Percentiles rank a stretch among this genome's conserved stretches.
Evolutionary conservation across 2,329 filamentous ascomycete species (phyloP).

Genomic region (Zalaria obscura): DNA sequence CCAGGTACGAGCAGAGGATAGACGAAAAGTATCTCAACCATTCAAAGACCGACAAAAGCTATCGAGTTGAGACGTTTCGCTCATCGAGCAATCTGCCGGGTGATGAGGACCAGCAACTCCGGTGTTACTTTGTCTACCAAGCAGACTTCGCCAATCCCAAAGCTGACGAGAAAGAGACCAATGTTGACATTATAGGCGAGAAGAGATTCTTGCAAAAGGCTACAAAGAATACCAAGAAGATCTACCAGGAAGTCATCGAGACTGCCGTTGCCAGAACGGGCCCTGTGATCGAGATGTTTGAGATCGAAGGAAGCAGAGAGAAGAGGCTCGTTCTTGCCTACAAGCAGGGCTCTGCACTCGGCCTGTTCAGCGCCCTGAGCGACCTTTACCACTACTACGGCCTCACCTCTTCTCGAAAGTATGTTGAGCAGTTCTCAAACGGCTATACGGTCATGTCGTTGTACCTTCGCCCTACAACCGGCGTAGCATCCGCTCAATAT

Average conservation of each 20-base stretch:
- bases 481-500: conserved; percentile 39
- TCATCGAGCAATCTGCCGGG: conserved; percentile 69
- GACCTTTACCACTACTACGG: conserved; percentile 99
- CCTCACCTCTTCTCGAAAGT: conserved; percentile 89
- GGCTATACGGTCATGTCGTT: conserved; percentile 95
- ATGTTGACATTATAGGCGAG: conserved; percentile 83
- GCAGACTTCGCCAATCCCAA: conserved; percentile 73
- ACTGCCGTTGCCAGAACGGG: conserved; percentile 73
- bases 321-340: conserved; percentile 92
- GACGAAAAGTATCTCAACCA: conserved; percentile 91
- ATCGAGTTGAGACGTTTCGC: conserved; percentile 94
- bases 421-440: conserved; percentile 89
- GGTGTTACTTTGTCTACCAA: conserved; percentile 98
- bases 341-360: conserved; percentile 79
- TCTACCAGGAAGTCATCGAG: conserved; percentile 89
- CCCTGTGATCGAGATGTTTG: conserved; percentile 94
- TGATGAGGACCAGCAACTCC: conserved; percentile 65
- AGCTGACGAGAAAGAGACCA: conserved; percentile 63
- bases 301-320: conserved; percentile 80
- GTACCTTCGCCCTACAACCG: conserved; percentile 65
- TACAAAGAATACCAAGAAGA: conserved; percentile 84
- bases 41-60: conserved; percentile 54
- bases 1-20: conserved; percentile 85
- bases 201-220: conserved; percentile 91
- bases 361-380: conserved; percentile 87